Conservation (phyloP, 2,329 filamentous ascomycete species). For the Exophiala mesophila region DNA sequence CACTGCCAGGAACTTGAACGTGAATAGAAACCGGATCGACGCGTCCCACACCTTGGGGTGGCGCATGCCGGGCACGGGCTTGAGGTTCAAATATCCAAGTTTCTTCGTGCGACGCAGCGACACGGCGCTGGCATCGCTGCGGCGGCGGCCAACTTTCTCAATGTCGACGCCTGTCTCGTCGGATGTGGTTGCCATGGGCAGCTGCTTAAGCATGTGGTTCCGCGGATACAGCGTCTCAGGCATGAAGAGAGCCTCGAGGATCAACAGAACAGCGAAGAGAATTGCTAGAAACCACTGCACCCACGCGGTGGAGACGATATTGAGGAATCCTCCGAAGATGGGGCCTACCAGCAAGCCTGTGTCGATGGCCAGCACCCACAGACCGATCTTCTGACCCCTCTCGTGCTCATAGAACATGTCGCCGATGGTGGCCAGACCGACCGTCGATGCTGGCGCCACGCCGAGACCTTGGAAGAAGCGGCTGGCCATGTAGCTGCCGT, state of each 20-base stretch:
- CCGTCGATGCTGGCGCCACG: constrained; percentile 50
- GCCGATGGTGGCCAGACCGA: constrained; percentile 51
- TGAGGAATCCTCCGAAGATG: constrained; percentile 50
- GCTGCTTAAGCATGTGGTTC: constrained; percentile 42
- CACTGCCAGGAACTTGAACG: constrained; percentile 45
- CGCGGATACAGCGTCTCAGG: constrained; percentile 56
- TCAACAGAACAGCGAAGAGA: constrained; percentile 45
- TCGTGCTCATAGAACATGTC: constrained; percentile 56
- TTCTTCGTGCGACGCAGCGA: constrained; percentile 37
- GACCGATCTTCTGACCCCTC: constrained; percentile 50
- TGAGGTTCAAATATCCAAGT: constrained; percentile 44
- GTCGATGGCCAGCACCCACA: constrained; percentile 56
- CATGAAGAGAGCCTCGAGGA: constrained; percentile 47
- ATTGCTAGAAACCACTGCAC: constrained; percentile 54
- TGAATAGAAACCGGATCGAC: constrained; percentile 42
- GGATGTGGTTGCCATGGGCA: constrained; percentile 25
- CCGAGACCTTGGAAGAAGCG: constrained; percentile 56
- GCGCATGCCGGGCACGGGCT: constrained; percentile 46
- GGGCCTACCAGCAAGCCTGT: constrained; percentile 48
- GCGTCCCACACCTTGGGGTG: constrained; percentile 49
- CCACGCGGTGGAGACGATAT: constrained; percentile 46
- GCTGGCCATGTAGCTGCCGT: constrained; percentile 52
- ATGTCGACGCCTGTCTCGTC: constrained; percentile 22
- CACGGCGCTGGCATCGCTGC: constrained; percentile 14
- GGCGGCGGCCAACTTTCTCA: constrained; percentile 29